Base-by-base conservation (phyloP, 805 yeast genomes). In the Huiozyma naganishii region DNA sequence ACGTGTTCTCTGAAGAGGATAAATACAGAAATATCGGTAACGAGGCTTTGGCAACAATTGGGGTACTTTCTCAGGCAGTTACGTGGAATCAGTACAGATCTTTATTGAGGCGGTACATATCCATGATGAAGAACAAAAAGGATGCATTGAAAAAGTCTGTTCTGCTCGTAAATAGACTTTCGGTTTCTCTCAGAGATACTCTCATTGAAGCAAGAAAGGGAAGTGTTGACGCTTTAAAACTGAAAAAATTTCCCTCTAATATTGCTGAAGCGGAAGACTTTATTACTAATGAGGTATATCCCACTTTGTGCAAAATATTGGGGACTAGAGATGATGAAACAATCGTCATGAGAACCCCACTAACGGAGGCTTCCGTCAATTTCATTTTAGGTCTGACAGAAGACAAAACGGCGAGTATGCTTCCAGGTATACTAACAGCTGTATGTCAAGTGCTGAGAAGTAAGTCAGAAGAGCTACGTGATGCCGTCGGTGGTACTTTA, bases 401-500 rank as follows among this genome's bases (percentile, higher is more conserved):
- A 8, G 80, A 76, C 1, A 67, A 69, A 27, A 66, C 84, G 28
- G 73, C 72, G 13, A 55, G 69, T 5, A 76, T 79, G 41, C 70
- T 92, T 27, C 95, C 97, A 0, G 92, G 94, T 27, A 73, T 83
- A 9, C 69, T 92, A 50, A 84, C 96, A 0, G 77, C 79, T 49
- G 72, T 88, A n/a, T 88, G 96, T 59, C 97, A 90, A 59, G 82
- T 86, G 29, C 69, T 92, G 60, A 73, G 96, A 51, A 77, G 92
- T 28, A 77, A 86, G 57, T 76, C 89, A 4, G 95, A 87, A 60
- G 95, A 83, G 47, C 68, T 89, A 36, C 79, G 98, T 66, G 96
- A 92, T 55, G 77, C 86, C 1, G 81, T 85, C 7, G 74, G 98
- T 56, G 81, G 79, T 48, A 77, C 82, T 13, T 66, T 92, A 42